A percentile compares a stretch with the other conserved stretches of the same genome.
These are phyloP conservation scores for Penicillium sp. DNA, from an alignment of 2,329 filamentous ascomycete genomes.

Conservation along the genomic window DNA sequence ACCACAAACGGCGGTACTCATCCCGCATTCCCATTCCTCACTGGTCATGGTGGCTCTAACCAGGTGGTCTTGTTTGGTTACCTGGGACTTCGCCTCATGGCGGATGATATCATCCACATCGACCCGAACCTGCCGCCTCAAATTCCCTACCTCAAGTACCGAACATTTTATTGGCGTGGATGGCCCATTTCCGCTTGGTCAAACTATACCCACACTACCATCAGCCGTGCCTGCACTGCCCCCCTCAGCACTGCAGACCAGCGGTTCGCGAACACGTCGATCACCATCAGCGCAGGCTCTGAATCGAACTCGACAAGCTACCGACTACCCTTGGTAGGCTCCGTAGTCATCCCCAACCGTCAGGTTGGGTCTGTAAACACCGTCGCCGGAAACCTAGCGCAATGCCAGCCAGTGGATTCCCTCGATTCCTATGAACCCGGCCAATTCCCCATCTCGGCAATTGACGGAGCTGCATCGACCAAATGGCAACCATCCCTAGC, in stretches of 20 bases:
- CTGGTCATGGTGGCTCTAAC: slow-evolving; percentile 68
- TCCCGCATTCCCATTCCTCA: slow-evolving; percentile 70
- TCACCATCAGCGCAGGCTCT: slow-evolving; percentile 60
- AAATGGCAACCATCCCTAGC: slow-evolving; percentile 63
- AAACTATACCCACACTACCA: slow-evolving; percentile 65
- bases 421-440: slow-evolving; percentile 56
- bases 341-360: slow-evolving; percentile 60
- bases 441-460: slow-evolving; percentile 67
- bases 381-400: slow-evolving; percentile 60
- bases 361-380: slow-evolving; percentile 57
- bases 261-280: slow-evolving; percentile 54
- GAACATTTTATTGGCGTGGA: slow-evolving; percentile 67
- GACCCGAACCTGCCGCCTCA: slow-evolving; percentile 67
- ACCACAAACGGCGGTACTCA: slow-evolving; percentile 64
- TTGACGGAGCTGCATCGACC: slow-evolving; percentile 67
- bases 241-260: slow-evolving; percentile 54
- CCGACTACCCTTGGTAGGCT: slow-evolving; percentile 50
- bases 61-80: slow-evolving; percentile 69
- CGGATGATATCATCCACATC: slow-evolving; percentile 60
- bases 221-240: slow-evolving; percentile 54
- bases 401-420: slow-evolving; percentile 60
- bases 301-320: slow-evolving; percentile 46
- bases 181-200: slow-evolving; percentile 62
- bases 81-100: slow-evolving; percentile 62
- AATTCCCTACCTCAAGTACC: slow-evolving; percentile 60